Percentiles rank a stretch among this genome's conserved stretches.
These are phyloP conservation scores for Sordariomycetes sp. DNA, from an alignment of 2,329 filamentous ascomycete species.

Conservation along the genomic window DNA sequence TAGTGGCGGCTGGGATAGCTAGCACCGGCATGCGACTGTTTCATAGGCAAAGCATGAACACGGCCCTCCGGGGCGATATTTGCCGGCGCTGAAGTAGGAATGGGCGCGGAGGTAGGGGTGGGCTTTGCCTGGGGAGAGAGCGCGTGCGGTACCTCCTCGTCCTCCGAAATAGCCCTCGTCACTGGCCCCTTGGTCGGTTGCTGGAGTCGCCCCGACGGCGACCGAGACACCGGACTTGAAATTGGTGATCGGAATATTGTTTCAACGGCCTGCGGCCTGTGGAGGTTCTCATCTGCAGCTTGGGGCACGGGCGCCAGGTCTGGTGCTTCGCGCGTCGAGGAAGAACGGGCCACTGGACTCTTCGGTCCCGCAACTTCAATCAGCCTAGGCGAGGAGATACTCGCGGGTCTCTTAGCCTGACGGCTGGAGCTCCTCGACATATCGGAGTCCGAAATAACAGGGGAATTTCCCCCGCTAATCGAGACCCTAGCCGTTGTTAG, in stretches of 20 bases:
- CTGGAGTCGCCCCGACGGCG: slow-evolving; percentile 19
- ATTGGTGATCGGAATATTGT: slow-evolving; percentile 12
- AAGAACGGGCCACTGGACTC: slow-evolving; percentile 33
- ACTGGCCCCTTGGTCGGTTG: slow-evolving; percentile 4
- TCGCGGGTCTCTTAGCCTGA: slow-evolving; percentile 20
- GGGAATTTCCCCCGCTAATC: slow-evolving; percentile 38
- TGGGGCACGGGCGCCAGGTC: slow-evolving; percentile 10
- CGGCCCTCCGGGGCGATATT: background rate
- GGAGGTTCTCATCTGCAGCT: slow-evolving; percentile 29
- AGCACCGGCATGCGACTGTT: slow-evolving; percentile 11
- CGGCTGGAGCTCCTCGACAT: slow-evolving; percentile 9
- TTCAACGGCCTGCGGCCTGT: slow-evolving; percentile 13
- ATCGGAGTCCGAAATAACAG: slow-evolving; percentile 34
- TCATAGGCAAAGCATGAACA: background rate
- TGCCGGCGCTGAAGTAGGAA: background rate
- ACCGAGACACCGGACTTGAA: slow-evolving; percentile 14
- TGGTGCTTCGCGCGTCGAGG: background rate
- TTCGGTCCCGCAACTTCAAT: slow-evolving; percentile 44
- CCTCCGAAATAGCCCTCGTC: slow-evolving; percentile 29
- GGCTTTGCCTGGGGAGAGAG: slow-evolving; percentile 6
- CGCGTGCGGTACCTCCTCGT: slow-evolving; percentile 24
- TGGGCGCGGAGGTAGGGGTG: background rate
- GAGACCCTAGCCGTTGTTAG: slow-evolving; percentile 46
- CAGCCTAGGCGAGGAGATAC: slow-evolving; percentile 45
- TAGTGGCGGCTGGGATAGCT: slow-evolving; percentile 10